Conservation (phyloP, 2,329 filamentous ascomycete genomes). For the Beauveria australis region DNA sequence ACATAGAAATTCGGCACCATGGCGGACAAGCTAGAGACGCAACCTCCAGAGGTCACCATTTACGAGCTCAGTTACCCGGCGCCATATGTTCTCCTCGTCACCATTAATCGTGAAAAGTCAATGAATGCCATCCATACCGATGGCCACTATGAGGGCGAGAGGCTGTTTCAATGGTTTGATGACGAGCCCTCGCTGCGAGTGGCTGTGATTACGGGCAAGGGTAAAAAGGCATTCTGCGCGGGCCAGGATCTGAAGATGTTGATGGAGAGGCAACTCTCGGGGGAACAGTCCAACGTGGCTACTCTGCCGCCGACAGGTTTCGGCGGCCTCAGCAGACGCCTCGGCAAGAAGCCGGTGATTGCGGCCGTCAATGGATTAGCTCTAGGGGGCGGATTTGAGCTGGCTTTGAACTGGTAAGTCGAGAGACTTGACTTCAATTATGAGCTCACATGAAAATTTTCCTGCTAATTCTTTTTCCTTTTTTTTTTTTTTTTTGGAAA, state of each 20-base stretch:
- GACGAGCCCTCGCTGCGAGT: constrained; percentile 37
- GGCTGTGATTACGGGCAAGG: constrained; percentile 42
- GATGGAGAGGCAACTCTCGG: constrained; percentile 25
- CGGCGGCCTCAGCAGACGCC: constrained; percentile 42
- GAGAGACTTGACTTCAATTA: neutral
- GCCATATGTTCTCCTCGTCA: constrained; percentile 40
- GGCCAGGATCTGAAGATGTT: constrained; percentile 47
- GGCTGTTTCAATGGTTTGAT: constrained; percentile 46
- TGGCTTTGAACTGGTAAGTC: constrained; percentile 43
- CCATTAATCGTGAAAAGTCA: constrained; percentile 40
- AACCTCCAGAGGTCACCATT: constrained; percentile 13
- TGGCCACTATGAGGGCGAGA: constrained; percentile 40
- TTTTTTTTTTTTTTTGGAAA: neutral
- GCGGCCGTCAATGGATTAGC: constrained; percentile 51
- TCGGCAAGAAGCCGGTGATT: constrained; percentile 53
- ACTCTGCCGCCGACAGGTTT: constrained; percentile 32
- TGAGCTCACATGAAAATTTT: too few species aligned
- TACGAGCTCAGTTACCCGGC: constrained; percentile 35
- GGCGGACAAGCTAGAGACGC: constrained; percentile 11
- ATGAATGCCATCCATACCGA: constrained; percentile 37
- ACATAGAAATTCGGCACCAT: neutral
- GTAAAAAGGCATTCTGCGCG: constrained; percentile 44
- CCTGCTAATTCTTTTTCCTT: too few species aligned
- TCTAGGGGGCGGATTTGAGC: constrained; percentile 50
- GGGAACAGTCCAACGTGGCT: constrained; percentile 9